A percentile compares a stretch with the other conserved stretches of the same genome.
These are phyloP conservation scores for Xylaria multiplex DNA, from an alignment of 2,329 filamentous ascomycete species.

Conservation along the genomic window DNA sequence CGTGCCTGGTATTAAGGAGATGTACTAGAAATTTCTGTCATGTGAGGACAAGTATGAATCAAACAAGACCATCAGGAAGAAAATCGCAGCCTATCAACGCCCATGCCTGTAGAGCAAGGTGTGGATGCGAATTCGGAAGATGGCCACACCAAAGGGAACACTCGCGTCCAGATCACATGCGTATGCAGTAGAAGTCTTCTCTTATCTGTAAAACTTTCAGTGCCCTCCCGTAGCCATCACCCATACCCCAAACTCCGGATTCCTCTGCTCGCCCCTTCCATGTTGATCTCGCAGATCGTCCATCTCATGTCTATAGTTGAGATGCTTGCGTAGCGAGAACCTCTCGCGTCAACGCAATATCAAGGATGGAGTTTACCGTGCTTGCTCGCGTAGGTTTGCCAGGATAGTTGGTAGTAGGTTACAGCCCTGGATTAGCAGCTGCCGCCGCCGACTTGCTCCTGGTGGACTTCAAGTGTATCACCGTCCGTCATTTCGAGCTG, in stretches of 20 bases:
- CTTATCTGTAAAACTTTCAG: conserved; percentile 3
- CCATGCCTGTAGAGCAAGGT: conserved; percentile 10
- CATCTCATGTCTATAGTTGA: conserved; percentile 6
- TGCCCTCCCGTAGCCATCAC: conserved; percentile 4
- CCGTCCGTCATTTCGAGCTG: conserved; percentile 97
- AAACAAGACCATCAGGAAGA: conserved; percentile 24
- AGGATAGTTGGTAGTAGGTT: conserved; percentile 41
- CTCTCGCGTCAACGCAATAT: conserved; percentile 7
- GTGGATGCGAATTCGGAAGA: conserved; percentile 4
- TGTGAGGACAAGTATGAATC: conserved; percentile 19
- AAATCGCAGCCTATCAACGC: conserved; percentile 24
- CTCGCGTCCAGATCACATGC: conserved; percentile 5
- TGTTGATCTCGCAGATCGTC: conserved; percentile 5
- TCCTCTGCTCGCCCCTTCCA: conserved; percentile 1
- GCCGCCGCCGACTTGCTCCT: conserved; percentile 91
- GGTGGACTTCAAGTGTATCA: conserved; percentile 95
- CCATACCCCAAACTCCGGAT: conserved; percentile 18
- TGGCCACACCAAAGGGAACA: conserved; percentile 5
- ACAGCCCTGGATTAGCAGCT: conserved; percentile 35
- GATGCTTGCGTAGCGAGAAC: background rate
- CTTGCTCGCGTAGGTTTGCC: conserved; percentile 1
- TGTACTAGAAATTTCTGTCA: conserved; percentile 12
- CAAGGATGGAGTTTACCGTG: background rate
- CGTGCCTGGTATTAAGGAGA: conserved; percentile 27
- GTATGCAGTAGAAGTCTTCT: conserved; percentile 11